These are phyloP conservation scores for Claviceps citrina DNA, from an alignment of 2,329 filamentous ascomycete genomes.

Conservation along the genomic window DNA sequence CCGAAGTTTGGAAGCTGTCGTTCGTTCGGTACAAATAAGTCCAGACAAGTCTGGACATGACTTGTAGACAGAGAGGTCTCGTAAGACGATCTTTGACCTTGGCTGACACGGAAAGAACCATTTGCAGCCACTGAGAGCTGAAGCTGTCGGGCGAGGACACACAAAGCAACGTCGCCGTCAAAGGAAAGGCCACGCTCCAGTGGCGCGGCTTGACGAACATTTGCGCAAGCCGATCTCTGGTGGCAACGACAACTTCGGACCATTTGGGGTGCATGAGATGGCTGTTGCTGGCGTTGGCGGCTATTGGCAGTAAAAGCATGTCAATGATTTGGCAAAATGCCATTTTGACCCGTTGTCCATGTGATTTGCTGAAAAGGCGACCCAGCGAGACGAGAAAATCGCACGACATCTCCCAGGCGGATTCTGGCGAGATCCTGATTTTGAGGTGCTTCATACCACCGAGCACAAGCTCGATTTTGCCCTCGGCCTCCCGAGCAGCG, in stretches of 20 bases:
- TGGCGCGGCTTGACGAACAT: conserved; percentile 86
- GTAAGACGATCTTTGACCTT: conserved; percentile 73
- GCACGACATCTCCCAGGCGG: conserved; percentile 72
- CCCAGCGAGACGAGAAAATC: conserved; percentile 74
- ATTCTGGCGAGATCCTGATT: conserved; percentile 56
- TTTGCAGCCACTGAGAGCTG: conserved; percentile 68
- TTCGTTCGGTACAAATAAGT: conserved; percentile 78
- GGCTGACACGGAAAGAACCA: conserved; percentile 61
- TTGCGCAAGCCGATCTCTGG: conserved; percentile 64
- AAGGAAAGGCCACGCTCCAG: conserved; percentile 76
- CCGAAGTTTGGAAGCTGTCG: conserved; percentile 51
- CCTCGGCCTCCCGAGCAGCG: conserved; percentile 53
- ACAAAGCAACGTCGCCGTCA: conserved; percentile 76
- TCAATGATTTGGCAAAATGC: conserved; percentile 89
- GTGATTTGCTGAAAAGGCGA: conserved; percentile 66
- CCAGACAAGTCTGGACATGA: conserved; percentile 82
- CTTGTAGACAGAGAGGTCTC: conserved; percentile 68
- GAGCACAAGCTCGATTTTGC: conserved; percentile 72
- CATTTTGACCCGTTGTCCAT: conserved; percentile 81
- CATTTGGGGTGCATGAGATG: conserved; percentile 73
- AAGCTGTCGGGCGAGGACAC: conserved; percentile 77
- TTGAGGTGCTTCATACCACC: conserved; percentile 83
- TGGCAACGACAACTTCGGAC: conserved; percentile 66
- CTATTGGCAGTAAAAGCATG: conserved; percentile 71
- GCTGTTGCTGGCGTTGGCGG: conserved; percentile 57